phyloP scores from a whole-genome alignment of 2,329 filamentous ascomycete species.

The Teratosphaeria nubilosa region DNA sequence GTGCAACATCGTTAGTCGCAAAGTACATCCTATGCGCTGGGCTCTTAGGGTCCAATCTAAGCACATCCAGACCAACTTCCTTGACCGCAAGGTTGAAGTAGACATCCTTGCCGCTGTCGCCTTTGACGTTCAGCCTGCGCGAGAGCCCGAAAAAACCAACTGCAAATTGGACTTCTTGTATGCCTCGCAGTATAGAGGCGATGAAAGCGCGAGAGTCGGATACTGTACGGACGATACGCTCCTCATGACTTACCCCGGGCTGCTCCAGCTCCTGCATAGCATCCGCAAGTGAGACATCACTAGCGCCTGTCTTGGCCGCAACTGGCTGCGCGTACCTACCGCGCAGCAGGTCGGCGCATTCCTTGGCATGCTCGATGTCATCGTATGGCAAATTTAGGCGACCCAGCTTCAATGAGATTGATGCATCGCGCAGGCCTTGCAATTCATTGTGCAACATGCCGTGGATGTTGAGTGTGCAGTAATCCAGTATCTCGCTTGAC shows the following conservation, averaged over 20 bases:
- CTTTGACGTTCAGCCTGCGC: constrained; percentile 62
- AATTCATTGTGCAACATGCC: constrained; percentile 77
- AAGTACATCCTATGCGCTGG: constrained; percentile 99
- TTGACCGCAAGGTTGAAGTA: constrained; percentile 88
- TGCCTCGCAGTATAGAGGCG: constrained; percentile 77
- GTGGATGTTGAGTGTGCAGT: constrained; percentile 79
- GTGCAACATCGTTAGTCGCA: constrained; percentile 79
- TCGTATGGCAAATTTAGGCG: constrained; percentile 85
- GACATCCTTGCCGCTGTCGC: constrained; percentile 58
- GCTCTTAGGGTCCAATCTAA: constrained; percentile 82
- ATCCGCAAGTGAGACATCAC: constrained; percentile 57
- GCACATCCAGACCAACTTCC: constrained; percentile 85
- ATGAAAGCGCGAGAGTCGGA: constrained; percentile 90
- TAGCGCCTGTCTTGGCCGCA: constrained; percentile 19
- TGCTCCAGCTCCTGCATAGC: constrained; percentile 65
- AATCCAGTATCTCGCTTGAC: constrained; percentile 78
- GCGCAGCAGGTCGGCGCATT: constrained; percentile 43
- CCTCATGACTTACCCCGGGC: constrained; percentile 51
- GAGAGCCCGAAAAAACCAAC: constrained; percentile 83
- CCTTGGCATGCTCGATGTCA: constrained; percentile 58
- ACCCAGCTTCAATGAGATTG: constrained; percentile 82
- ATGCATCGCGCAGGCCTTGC: constrained; percentile 81
- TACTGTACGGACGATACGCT: constrained; percentile 68
- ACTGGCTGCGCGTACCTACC: constrained; percentile 25
- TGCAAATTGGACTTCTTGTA: constrained; percentile 94